Evolutionary conservation across 495 filamentous ascomycete species (phyloP).

Genomic region (Endocarpon pusillum): DNA sequence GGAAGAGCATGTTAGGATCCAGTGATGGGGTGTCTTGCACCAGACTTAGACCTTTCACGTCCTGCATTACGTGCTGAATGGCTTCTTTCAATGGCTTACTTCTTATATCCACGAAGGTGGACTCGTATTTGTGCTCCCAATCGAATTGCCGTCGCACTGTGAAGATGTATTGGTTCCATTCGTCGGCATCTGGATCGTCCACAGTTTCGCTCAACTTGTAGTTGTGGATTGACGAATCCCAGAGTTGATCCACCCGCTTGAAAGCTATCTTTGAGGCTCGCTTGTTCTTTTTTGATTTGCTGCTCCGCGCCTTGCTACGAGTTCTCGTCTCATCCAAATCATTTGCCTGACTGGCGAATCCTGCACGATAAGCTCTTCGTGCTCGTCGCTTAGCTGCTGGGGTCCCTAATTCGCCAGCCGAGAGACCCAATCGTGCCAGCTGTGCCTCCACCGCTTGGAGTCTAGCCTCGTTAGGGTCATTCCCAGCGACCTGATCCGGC

Average conservation of each 20-base stretch:
- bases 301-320: slow-evolving; percentile 10
- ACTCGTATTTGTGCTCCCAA: slow-evolving; percentile 72
- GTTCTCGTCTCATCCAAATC: no score
- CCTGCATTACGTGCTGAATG: slow-evolving; percentile 59
- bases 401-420: no score
- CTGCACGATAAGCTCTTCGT: no score
- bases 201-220: slow-evolving; percentile 71
- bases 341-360: no score
- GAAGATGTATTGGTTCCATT: slow-evolving; percentile 77
- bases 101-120: slow-evolving; percentile 73
- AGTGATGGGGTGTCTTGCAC: slow-evolving; percentile 64
- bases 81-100: slow-evolving; percentile 61
- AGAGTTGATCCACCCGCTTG: slow-evolving; percentile 76
- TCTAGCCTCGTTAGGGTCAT: no score
- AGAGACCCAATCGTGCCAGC: no score
- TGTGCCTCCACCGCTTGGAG: no score
- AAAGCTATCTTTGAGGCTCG: slow-evolving; percentile 54
- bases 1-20: slow-evolving; percentile 78
- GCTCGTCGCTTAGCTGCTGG: no score
- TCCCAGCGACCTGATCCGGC: no score
- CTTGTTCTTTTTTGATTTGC: slow-evolving; percentile 25
- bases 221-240: slow-evolving; percentile 63
- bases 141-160: slow-evolving; percentile 73
- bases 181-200: slow-evolving; percentile 49
- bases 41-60: slow-evolving; percentile 63